Evolutionary conservation across 2,329 filamentous ascomycete species (phyloP).

Genomic region (Pseudogymnoascus sp.): DNA sequence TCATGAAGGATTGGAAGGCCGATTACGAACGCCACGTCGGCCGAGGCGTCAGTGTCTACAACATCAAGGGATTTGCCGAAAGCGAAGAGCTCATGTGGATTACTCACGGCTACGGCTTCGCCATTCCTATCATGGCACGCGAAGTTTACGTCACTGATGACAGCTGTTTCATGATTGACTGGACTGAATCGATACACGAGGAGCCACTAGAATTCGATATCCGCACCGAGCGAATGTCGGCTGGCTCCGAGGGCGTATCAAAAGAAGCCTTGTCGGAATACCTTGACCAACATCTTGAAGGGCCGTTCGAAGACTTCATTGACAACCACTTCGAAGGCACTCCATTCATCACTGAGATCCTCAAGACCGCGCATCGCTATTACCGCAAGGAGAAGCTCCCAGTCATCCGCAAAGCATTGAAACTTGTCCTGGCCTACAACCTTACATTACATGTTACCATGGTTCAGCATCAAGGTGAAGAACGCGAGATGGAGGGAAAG

Average conservation of each 20-base stretch:
- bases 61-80: slow-evolving; percentile 76
- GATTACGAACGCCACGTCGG: slow-evolving; percentile 89
- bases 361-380: slow-evolving; percentile 92
- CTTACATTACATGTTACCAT: slow-evolving; percentile 90
- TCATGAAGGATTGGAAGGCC: slow-evolving; percentile 99
- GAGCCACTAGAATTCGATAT: slow-evolving; percentile 77
- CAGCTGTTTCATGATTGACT: slow-evolving; percentile 87
- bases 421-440: slow-evolving; percentile 93
- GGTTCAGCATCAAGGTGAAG: slow-evolving; percentile 80
- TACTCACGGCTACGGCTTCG: slow-evolving; percentile 92
- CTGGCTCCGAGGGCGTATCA: slow-evolving; percentile 82
- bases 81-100: slow-evolving; percentile 76
- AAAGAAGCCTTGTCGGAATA: slow-evolving; percentile 79
- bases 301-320: slow-evolving; percentile 85
- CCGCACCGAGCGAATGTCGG: slow-evolving; percentile 80
- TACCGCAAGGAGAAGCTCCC: slow-evolving; percentile 82
- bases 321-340: slow-evolving; percentile 96
- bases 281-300: slow-evolving; percentile 89
- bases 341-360: slow-evolving; percentile 87
- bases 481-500: slow-evolving; percentile 70
- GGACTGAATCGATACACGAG: slow-evolving; percentile 75
- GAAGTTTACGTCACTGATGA: slow-evolving; percentile 91
- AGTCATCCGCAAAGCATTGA: slow-evolving; percentile 89
- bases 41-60: slow-evolving; percentile 82
- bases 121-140: slow-evolving; percentile 84